Base-by-base conservation (phyloP, 306 rosid genomes). In the Glycyrrhiza uralensis region DNA sequence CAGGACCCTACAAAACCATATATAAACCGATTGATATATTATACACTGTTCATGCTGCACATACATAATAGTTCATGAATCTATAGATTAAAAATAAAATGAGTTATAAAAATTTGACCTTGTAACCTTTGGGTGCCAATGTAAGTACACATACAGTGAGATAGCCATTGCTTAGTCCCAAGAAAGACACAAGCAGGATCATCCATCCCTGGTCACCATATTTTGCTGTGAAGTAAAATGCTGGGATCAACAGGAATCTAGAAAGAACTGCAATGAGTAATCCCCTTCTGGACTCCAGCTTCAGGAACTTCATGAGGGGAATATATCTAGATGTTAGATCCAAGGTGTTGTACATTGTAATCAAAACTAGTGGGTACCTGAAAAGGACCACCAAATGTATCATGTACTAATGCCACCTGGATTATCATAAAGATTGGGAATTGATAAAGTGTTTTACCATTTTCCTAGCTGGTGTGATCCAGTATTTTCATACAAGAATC, bases 121-220 rank as follows among this genome's bases (percentile, higher is more conserved):
- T 90, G 83, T 86, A 92, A 8, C 95, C 89, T 56, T 71, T 85
- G 0, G 96, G 96, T 32, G 92, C 95, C 9, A 68, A 79, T 0
- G 89, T 90, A 61, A 88, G 80, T 9, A 88, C 83, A 77, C 95
- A 92, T 9, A 92, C 96, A 7, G 85, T 83, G 26, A 90, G 95
- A 59, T 92, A 79, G 62, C 96, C 96, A 70, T 88, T 85, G 69
- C 88, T 74, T 26, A 90, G 55, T 62, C 95, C 95, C 74, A 92
- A 71, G 41, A 88, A 54, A 13, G 92, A 88, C 15, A 76, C 78
- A 33, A 90, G 96, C 50, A 87, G 12, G 71, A 93, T 86, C 96
- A 90, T 89, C 91, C 96, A 90, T 51, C 96, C 94, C 15, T 90
- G 88, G 38, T 82, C 92, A 9, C 89, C 97, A 35, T 86, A 89